These are phyloP conservation scores for Pichia sp. DNA, from an alignment of 1,139 yeast species.

Conservation along the genomic window DNA sequence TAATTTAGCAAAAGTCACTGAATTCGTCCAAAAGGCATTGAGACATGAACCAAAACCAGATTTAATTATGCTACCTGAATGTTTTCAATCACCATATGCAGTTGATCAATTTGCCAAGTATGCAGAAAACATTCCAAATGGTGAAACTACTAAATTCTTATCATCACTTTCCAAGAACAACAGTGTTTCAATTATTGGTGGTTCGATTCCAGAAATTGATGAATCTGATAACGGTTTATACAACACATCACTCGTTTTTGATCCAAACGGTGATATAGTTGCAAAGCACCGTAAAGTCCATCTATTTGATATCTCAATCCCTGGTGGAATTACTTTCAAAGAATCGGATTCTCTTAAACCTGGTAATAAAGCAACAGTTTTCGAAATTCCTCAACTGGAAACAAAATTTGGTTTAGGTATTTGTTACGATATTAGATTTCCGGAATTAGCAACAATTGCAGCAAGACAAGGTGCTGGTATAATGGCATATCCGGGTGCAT, in stretches of 20 bases:
- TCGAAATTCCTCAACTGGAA: slow-evolving; percentile 63
- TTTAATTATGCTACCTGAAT: slow-evolving; percentile 69
- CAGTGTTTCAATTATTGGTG: slow-evolving; percentile 68
- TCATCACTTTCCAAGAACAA: slow-evolving; percentile 57
- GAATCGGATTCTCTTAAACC: slow-evolving; percentile 72
- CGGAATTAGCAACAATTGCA: slow-evolving; percentile 78
- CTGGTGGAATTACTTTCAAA: slow-evolving; percentile 78
- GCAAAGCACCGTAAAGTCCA: slow-evolving; percentile 88
- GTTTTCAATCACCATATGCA: slow-evolving; percentile 93
- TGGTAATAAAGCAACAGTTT: slow-evolving; percentile 75
- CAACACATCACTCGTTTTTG: slow-evolving; percentile 77
- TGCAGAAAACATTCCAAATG: slow-evolving; percentile 68
- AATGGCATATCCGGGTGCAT: slow-evolving; percentile 92
- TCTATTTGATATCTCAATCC: slow-evolving; percentile 85
- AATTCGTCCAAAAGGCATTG: slow-evolving; percentile 46
- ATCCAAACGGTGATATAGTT: slow-evolving; percentile 62
- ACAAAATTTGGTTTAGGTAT: slow-evolving; percentile 78
- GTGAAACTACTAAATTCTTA: slow-evolving; percentile 60
- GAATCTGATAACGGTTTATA: slow-evolving; percentile 47
- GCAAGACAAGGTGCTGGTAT: slow-evolving; percentile 75
- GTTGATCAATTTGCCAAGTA: slow-evolving; percentile 80
- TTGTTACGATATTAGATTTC: slow-evolving; percentile 89
- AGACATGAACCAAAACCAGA: slow-evolving; percentile 47
- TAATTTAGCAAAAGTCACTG: slow-evolving; percentile 48
- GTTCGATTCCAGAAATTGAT: slow-evolving; percentile 79